Conservation (phyloP, 441 rosid genomes). For the Gossypium davidsonii region DNA sequence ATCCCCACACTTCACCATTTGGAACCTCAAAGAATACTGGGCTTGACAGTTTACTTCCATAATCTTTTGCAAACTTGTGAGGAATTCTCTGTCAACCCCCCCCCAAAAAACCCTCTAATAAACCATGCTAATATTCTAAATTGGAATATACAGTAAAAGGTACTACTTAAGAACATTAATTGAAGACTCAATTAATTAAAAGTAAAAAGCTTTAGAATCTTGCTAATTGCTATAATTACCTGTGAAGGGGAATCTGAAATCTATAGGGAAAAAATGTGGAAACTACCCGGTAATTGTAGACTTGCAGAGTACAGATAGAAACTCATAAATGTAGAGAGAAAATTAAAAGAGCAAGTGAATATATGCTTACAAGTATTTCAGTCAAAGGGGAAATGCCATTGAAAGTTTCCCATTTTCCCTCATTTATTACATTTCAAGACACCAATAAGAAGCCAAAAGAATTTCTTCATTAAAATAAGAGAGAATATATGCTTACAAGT, state of each 20-base stretch:
- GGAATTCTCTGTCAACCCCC: slow-evolving; percentile 20
- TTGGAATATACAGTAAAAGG: not conserved
- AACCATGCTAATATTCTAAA: not conserved
- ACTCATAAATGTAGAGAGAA: too few relatives aligned
- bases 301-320: not conserved
- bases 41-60: slow-evolving; percentile 12
- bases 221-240: not conserved
- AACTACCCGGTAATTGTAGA: not conserved
- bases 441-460: not conserved
- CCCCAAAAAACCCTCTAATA: not conserved
- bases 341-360: too few relatives aligned
- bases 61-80: slow-evolving; percentile 8
- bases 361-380: not conserved
- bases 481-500: not conserved
- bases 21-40: slow-evolving; percentile 20
- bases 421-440: not conserved
- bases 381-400: not conserved
- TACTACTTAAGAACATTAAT: not conserved
- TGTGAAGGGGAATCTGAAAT: not conserved
- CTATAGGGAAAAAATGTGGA: not conserved
- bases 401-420: not conserved
- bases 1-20: slow-evolving; percentile 20
- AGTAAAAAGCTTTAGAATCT: not conserved
- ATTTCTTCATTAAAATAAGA: not conserved
- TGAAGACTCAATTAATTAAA: not conserved